phyloP scores from a whole-genome alignment of 768 basidiomycete genomes.

The Macrocybe gigantea region DNA sequence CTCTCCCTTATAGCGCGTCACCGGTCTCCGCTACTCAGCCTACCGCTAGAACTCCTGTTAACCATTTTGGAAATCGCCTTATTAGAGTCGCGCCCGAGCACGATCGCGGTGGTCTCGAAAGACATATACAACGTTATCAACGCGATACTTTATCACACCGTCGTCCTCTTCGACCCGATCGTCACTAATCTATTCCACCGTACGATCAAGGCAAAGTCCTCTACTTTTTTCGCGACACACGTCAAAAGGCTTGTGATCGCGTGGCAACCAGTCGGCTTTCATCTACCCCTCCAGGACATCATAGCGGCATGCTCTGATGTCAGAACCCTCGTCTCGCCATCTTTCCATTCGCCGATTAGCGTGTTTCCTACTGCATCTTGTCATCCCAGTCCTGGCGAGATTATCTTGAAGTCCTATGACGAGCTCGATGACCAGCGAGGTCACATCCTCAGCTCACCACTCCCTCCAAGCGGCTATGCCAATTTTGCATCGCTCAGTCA shows the following conservation, averaged over 20 bases:
- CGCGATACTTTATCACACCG: slow-evolving; percentile 29
- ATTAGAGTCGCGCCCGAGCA: slow-evolving; percentile 18
- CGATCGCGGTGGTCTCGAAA: slow-evolving; percentile 24
- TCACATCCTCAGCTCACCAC: neutral
- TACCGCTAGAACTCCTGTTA: slow-evolving; percentile 33
- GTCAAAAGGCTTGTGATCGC: slow-evolving; percentile 33
- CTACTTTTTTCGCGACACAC: slow-evolving; percentile 20
- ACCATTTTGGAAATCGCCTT: slow-evolving; percentile 31
- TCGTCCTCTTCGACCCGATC: slow-evolving; percentile 26
- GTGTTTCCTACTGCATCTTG: slow-evolving; percentile 8
- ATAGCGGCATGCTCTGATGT: slow-evolving; percentile 27
- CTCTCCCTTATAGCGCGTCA: slow-evolving; percentile 13
- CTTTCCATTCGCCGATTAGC: slow-evolving; percentile 13
- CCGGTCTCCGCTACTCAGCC: slow-evolving; percentile 20
- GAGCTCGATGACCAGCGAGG: slow-evolving; percentile 2
- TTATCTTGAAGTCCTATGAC: slow-evolving; percentile 24
- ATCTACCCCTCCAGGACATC: slow-evolving; percentile 19
- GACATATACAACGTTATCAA: slow-evolving; percentile 25
- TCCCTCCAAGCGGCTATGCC: neutral
- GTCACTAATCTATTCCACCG: slow-evolving; percentile 28
- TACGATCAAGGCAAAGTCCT: slow-evolving; percentile 21
- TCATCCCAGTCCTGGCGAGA: slow-evolving; percentile 14
- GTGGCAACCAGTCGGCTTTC: slow-evolving; percentile 13
- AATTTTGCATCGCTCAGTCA: slow-evolving; percentile 22
- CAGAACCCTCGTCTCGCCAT: slow-evolving; percentile 22